Base-by-base conservation (phyloP, 805 yeast genomes). In the Kodamaea leandrae region DNA sequence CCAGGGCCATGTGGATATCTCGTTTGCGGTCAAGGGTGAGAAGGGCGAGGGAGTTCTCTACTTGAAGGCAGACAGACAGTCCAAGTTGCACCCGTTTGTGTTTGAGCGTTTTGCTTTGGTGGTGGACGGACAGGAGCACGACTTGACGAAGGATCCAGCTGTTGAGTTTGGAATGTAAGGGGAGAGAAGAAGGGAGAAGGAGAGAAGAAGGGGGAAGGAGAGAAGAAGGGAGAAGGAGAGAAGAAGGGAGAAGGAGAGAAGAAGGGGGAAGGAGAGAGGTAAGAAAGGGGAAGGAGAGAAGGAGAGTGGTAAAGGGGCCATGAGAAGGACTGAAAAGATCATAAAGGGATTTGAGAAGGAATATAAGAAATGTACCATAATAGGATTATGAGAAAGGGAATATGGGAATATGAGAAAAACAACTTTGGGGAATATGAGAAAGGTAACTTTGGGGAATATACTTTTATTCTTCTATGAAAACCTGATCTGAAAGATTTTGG, bases 1-100 rank as follows among this genome's bases (percentile, higher is more conserved):
- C 46, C 74, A 79, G 46, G 96, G 96, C 18, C 69, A 76, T 14
- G 84, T 93, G 29, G 84, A 91, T 58, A 77, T 93, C 47, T 61
- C 62, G 20, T 89, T 88, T 53, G 64, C 72, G 25, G 85, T 88
- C 26, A 72, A 73, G 50, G 99, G 98, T 8, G 75, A 75, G 39
- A 72, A 74, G 49, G 72, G 68, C 13, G 55, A 62, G 4, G 77
- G 76, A 2, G 82, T 78, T 13, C 69, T 75, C 47, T 76, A 79
- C 30, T 75, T 93, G 58, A 74, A 77, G 44, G 96, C 96, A n/a
- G 74, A 75, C 42, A 77, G 91, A 60, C 77, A 76, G 28, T 71
- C 77, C 38, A 74, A 76, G 48, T 66, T 68, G 34, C 78, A 77
- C 36, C 73, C 71, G 6, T 68, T 69, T 44, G 57, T 60, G 16